Base-by-base conservation (phyloP, 2,329 filamentous ascomycete genomes). In the Aspergillus sp. region DNA sequence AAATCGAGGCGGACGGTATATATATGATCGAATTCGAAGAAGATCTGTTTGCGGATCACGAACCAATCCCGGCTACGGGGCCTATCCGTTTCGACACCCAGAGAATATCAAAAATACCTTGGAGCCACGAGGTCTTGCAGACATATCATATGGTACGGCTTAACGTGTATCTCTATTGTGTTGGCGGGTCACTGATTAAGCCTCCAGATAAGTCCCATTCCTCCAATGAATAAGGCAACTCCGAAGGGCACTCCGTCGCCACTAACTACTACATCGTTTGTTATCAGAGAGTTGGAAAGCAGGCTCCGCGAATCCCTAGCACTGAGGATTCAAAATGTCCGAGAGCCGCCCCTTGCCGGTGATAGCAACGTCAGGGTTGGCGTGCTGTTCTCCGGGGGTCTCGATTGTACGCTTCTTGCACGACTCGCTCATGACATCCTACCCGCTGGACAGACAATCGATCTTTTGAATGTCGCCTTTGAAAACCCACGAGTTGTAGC, bases 401-500 rank as follows among this genome's bases (percentile, higher is more conserved):
- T 99, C 6, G 95, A 99, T 72, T 98, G 95, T 70, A 93, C 93
- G 0, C 80, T 97, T 0, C 80, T 99, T 48, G 93, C 93, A 20
- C 85, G 92, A 43, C 76, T 98, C 22, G 81, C 84, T 11, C 90
- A 96, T 69, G 89, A 96, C 12, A 74, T 96, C 2, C 71, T 98
- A 2, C 89, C 90, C 0, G 13, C 70, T 0, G 74, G 81, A 4
- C 87, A 96, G 66, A 78, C 83, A 1, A 87, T 99, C 59, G 95
- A 98, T 69, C 80, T 99, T 8, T 82, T 99, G 62, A 99, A 99
- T 64, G 93, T 99, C 45, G 95, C 93, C 0, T 99, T 99, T 68
- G 91, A 99, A 73, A 99, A 99, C 63, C 93, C 93, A 0, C 84
- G 90, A 32, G 85, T 88, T 62, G 86, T 82, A 58, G 86, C 63